Conservation (phyloP, 1,284 basidiomycete species). For the Sanghuangporus sanghuang region DNA sequence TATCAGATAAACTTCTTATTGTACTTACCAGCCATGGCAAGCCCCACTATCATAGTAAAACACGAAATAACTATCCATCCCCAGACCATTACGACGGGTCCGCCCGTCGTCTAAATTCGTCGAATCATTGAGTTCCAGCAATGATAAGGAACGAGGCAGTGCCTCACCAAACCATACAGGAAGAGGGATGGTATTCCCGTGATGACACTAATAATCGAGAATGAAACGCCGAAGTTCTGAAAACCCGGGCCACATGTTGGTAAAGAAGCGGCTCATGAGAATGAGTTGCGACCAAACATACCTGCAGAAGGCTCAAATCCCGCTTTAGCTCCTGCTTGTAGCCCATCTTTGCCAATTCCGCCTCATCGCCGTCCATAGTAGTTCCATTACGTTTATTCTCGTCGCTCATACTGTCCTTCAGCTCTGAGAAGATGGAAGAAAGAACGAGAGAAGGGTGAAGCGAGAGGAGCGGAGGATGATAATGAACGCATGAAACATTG, state of each 20-base stretch:
- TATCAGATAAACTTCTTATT: background rate
- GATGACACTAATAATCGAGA: conserved; percentile 71
- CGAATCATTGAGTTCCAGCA: background rate
- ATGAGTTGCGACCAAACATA: conserved; percentile 19
- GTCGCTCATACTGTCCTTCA: background rate
- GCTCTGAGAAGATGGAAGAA: background rate
- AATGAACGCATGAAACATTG: background rate
- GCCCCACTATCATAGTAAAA: conserved; percentile 61
- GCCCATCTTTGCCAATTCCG: conserved; percentile 64
- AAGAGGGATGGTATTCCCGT: conserved; percentile 66
- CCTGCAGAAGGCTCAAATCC: conserved; percentile 57
- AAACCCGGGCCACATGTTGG: conserved; percentile 19
- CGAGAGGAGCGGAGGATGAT: background rate
- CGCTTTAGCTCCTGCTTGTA: conserved; percentile 73
- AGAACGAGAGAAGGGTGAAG: background rate
- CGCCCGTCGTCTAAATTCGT: conserved; percentile 53
- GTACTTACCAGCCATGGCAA: conserved; percentile 59
- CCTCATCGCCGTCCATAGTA: conserved; percentile 40
- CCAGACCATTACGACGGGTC: conserved; percentile 71
- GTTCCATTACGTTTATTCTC: background rate
- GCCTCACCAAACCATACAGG: conserved; percentile 56
- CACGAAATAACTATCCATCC: conserved; percentile 65
- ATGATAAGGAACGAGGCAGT: background rate
- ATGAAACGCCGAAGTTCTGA: conserved; percentile 72
- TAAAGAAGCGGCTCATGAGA: background rate